Percentiles rank a stretch among this genome's conserved stretches.
Conservation (phyloP, 495 filamentous ascomycete species). For the Aspergillus steynii region DNA sequence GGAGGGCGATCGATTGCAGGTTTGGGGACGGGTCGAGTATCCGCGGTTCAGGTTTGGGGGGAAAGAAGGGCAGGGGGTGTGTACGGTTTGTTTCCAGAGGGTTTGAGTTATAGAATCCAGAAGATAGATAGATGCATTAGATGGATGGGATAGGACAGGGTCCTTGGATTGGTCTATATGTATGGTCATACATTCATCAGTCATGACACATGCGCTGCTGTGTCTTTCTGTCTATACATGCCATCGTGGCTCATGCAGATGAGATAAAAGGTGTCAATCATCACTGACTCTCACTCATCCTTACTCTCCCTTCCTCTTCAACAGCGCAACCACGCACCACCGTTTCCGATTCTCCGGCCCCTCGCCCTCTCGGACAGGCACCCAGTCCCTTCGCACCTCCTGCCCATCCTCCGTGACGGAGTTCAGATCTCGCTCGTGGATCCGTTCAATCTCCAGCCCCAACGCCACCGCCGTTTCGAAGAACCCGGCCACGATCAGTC, state of each 20-base stretch:
- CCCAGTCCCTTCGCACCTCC: constrained; percentile 66
- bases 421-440: constrained; percentile 74
- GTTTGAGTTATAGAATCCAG: constrained; percentile 8
- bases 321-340: constrained; percentile 74
- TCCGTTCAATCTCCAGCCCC: constrained; percentile 67
- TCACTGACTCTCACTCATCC: too few species aligned
- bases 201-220: constrained; percentile 2
- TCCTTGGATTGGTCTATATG: constrained; percentile 1
- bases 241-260: not conserved
- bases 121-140: not conserved
- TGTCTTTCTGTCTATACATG: not conserved
- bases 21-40: constrained; percentile 71
- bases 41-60: constrained; percentile 85
- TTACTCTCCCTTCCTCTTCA: constrained; percentile 42
- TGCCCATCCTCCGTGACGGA: constrained; percentile 51
- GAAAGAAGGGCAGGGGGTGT: constrained; percentile 80
- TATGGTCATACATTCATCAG: constrained; percentile 6
- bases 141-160: not conserved
- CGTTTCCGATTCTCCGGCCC: constrained; percentile 65
- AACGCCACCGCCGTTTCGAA: constrained; percentile 59
- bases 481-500: constrained; percentile 68
- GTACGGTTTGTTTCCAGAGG: constrained; percentile 70
- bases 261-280: not conserved
- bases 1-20: constrained; percentile 44
- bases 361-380: constrained; percentile 53